Evolutionary conservation across 768 basidiomycete genomes (phyloP), one percentile per base, ranked within the genome.

Genomic region (Tricholomella constricta): DNA sequence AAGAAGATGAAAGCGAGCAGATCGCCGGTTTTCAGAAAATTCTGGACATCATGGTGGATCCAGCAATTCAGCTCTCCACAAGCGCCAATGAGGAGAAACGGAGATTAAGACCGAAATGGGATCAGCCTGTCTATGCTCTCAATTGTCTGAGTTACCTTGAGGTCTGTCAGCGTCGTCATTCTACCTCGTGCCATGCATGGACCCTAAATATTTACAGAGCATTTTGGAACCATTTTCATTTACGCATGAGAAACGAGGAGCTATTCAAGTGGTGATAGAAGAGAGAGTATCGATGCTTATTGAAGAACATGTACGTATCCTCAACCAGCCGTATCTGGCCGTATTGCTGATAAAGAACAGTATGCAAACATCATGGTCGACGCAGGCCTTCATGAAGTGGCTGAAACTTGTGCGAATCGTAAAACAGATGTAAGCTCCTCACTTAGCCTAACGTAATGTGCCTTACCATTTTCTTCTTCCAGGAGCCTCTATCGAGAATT

Each of bases 71-170:
- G 55, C 86, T 91, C 81, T 91, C 89, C 64, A 69, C 80, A 10
- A 71, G 74, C 4, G 83, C 83, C 45, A 81, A 84, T 1, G 88
- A 88, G 58, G 84, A 84, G 58, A 89, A 87, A 63, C 77, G 77
- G 29, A 72, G 73, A 34, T 48, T 70, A 17, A 72, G 78, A 25
- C 80, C 77, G 5, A 76, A 71, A 27, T 96, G 95, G 92, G 95
- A 99, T 65, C 78, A 77, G 41, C 78, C 82, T 2, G 81, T 97
- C 0, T 98, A 92, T 65, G 76, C 91, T 48, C 74, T 97, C 58
- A 98, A 98, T 62, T 96, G 89, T 54, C 68, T 93, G 57, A 84
- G 81, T 15, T 94, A 93, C 66, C 69, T 97, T 12, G 82, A 87
- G 78, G 94, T 94, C 43, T 25, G 79, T 69, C 32, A 3, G 2